These are phyloP conservation scores for Kwoniella dejecticola DNA, from an alignment of 768 basidiomycete species.

Conservation along the genomic window DNA sequence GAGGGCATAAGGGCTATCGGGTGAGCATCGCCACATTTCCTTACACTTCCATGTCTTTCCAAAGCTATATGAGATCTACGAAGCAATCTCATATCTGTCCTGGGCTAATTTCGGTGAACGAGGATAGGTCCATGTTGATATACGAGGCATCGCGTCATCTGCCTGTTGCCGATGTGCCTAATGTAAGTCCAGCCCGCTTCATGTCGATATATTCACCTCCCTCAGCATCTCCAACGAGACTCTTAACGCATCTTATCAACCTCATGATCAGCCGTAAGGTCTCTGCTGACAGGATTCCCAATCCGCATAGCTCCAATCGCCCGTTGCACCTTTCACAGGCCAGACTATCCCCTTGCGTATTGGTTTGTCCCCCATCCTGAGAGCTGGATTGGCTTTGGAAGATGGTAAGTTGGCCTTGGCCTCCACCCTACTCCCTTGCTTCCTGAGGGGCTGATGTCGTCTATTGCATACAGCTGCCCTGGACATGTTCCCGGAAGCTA, in stretches of 20 bases:
- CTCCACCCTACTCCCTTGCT: background rate
- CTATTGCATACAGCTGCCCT: slow-evolving; percentile 63
- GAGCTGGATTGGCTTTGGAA: slow-evolving; percentile 91
- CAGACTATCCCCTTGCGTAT: slow-evolving; percentile 72
- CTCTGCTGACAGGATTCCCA: too few species aligned
- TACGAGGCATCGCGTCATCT: slow-evolving; percentile 44
- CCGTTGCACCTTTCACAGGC: slow-evolving; percentile 77
- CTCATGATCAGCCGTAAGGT: too few species aligned
- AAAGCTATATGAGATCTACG: background rate
- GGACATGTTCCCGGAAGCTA: slow-evolving; percentile 80
- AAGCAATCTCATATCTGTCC: background rate
- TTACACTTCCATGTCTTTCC: too few species aligned
- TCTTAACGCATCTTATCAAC: too few species aligned
- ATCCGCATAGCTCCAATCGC: slow-evolving; percentile 64
- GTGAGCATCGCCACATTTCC: slow-evolving; percentile 24
- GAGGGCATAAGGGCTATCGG: slow-evolving; percentile 43
- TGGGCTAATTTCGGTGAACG: too few species aligned
- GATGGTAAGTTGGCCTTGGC: slow-evolving; percentile 57
- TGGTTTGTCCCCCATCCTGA: slow-evolving; percentile 85
- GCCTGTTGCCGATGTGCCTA: slow-evolving; percentile 33
- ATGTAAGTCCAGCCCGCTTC: slow-evolving; percentile 25
- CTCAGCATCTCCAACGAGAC: too few species aligned
- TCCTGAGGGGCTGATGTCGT: background rate
- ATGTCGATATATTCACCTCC: too few species aligned
- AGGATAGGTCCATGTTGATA: slow-evolving; percentile 45